Base-by-base conservation (phyloP, 1,284 basidiomycete species). In the Apiotrichum brassicae region DNA sequence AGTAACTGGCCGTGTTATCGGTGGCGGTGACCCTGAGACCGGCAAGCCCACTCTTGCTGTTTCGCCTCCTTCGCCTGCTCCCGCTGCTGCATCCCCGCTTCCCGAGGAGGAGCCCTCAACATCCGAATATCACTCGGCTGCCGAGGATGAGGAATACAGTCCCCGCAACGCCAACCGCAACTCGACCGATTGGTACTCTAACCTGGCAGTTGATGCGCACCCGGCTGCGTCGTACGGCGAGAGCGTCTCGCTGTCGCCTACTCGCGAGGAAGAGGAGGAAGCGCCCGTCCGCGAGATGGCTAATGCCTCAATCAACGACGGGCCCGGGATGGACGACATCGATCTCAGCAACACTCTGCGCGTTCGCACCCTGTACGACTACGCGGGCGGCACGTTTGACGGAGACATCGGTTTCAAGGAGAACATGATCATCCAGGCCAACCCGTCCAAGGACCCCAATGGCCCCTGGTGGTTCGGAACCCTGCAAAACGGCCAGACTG, bases 381-480 rank as follows among this genome's bases (percentile, higher is more conserved):
- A 92, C 65, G 79, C 85, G 43, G 89, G 83, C 8, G 89, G 83
- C 6, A 86, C 93, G 61, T 82, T 91, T 14, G 77, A 81, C 18
- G 92, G 93, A 58, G 92, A 97, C 72, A 77, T 97, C 33, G 81
- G 87, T 87, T 97, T 98, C 72, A 79, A 75, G 24, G 85, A 89
- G 68, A 93, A 97, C 68, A 66, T 84, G 14, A 77, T 94, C 38
- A 74, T 98, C 19, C 74, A 76, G 19, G 89, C 87, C 3, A 81
- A 93, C 71, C 91, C 92, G 0, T 86, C 89, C 9, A 93, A 88
- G 70, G 89, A 93, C 63, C 39, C 63, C 1, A 47, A 46, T 18
- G 73, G 73, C 37, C 74, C 76, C 13, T 98, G 95, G 94, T 93
- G 91, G 87, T 90, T 87, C 68, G 94, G 91, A 34, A 67, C 82